Percentiles rank a stretch among this genome's conserved stretches.
Evolutionary conservation across 208 protist genomes (phyloP).

Genomic region (Trypanosoma cruzi): DNA sequence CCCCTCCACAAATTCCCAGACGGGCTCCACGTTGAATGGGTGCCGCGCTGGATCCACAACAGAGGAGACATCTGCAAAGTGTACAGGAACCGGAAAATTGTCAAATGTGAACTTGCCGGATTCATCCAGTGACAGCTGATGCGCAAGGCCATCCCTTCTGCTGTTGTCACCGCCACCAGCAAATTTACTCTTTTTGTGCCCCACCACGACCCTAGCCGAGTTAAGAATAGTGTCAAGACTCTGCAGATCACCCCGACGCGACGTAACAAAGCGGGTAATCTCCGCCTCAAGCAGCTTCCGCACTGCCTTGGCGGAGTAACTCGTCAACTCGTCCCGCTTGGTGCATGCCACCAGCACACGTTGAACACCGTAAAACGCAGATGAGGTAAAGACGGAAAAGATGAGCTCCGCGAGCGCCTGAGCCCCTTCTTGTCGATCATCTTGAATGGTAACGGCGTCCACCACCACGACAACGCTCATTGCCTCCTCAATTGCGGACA

Average conservation of each 20-base stretch:
- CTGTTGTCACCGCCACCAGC: slow-evolving; percentile 7
- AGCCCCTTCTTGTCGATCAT: slow-evolving; percentile 71
- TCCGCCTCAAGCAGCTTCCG: slow-evolving; percentile 71
- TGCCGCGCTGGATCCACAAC: slow-evolving; percentile 39
- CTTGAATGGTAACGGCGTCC: slow-evolving; percentile 75
- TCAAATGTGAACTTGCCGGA: slow-evolving; percentile 69
- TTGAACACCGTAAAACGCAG: slow-evolving; percentile 74
- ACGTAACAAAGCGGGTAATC: slow-evolving; percentile 48
- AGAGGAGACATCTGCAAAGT: slow-evolving; percentile 75
- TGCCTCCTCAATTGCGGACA: slow-evolving; percentile 47
- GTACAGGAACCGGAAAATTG: slow-evolving; percentile 40
- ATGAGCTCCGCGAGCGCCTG: slow-evolving; percentile 76
- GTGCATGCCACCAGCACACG: slow-evolving; percentile 71
- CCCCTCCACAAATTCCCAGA: slow-evolving; percentile 49
- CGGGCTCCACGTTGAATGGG: slow-evolving; percentile 40
- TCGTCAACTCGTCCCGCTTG: slow-evolving; percentile 84
- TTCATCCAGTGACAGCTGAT: slow-evolving; percentile 48
- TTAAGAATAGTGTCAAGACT: slow-evolving; percentile 68
- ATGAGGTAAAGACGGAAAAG: slow-evolving; percentile 50
- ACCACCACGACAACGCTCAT: slow-evolving; percentile 69
- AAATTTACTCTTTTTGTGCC: slow-evolving; percentile 2
- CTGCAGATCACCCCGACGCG: slow-evolving; percentile 53
- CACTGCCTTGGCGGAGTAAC: slow-evolving; percentile 78
- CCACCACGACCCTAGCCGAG: slow-evolving; percentile 40
- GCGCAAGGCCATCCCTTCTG: slow-evolving; percentile 22